These are phyloP conservation scores for Penicillium sp. DNA, from an alignment of 2,329 filamentous ascomycete genomes.

Conservation along the genomic window DNA sequence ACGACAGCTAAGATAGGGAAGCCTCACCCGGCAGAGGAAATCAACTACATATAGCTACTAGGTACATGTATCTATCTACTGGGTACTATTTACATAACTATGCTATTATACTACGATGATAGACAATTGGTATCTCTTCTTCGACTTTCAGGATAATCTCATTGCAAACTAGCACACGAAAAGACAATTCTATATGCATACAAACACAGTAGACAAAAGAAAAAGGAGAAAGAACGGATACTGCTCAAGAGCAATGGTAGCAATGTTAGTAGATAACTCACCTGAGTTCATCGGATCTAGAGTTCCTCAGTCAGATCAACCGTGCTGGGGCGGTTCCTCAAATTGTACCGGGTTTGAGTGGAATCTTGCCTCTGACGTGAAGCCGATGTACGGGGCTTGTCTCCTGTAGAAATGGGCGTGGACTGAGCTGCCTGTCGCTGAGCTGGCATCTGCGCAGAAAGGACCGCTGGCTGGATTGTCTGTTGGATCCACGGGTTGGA, in stretches of 20 bases:
- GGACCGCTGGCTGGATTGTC: neutral
- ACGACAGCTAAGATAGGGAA: no score
- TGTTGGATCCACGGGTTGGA: neutral
- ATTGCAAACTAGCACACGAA: neutral
- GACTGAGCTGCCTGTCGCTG: neutral
- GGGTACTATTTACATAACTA: no score
- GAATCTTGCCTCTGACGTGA: neutral
- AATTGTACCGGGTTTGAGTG: neutral
- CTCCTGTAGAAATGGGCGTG: neutral
- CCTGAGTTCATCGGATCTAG: neutral
- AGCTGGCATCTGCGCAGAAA: neutral
- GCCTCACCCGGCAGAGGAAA: no score
- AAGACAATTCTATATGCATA: neutral
- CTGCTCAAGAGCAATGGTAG: neutral
- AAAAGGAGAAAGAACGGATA: neutral
- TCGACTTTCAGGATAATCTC: no score
- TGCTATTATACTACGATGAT: neutral
- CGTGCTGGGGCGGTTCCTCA: neutral
- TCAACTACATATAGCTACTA: no score
- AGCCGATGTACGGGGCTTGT: neutral
- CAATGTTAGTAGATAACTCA: neutral
- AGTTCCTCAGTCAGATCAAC: neutral
- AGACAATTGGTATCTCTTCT: neutral
- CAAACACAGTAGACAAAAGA: neutral
- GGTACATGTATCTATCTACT: neutral